Conservation (phyloP, 129 eudicot genomes). For the Artemisia annua region DNA sequence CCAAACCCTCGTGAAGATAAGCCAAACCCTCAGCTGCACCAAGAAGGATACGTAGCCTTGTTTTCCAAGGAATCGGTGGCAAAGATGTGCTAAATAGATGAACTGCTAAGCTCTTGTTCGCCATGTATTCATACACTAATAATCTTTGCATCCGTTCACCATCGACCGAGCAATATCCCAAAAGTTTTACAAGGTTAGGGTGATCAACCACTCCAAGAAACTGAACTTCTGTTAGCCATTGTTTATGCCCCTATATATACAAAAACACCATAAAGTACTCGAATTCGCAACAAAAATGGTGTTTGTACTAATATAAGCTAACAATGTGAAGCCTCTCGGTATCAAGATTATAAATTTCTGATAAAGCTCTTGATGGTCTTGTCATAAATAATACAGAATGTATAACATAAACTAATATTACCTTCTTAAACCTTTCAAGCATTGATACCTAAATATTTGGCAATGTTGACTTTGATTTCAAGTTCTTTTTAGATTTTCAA, state of each 20-base stretch:
- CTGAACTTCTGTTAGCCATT: slow-evolving; percentile 88
- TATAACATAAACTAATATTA: not conserved
- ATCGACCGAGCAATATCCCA: slow-evolving; percentile 79
- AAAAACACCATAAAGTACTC: slow-evolving; percentile 8
- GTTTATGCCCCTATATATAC: slow-evolving; percentile 79
- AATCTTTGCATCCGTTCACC: slow-evolving; percentile 83
- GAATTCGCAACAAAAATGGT: not conserved
- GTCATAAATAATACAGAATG: not conserved
- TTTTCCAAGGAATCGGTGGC: slow-evolving; percentile 63
- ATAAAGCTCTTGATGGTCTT: not conserved
- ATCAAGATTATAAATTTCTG: slow-evolving; percentile 13
- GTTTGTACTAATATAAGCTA: too few species aligned
- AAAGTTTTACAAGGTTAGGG: slow-evolving; percentile 79
- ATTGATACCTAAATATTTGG: not conserved
- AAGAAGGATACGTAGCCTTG: slow-evolving; percentile 61
- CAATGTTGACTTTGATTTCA: not conserved
- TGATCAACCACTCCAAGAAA: slow-evolving; percentile 77
- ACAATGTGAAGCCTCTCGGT: too few species aligned
- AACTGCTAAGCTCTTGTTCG: slow-evolving; percentile 68
- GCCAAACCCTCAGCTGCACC: slow-evolving; percentile 85
- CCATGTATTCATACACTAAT: slow-evolving; percentile 78
- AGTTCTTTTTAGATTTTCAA: not conserved
- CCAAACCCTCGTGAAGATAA: slow-evolving; percentile 67
- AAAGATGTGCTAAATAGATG: slow-evolving; percentile 58
- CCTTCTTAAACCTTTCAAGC: not conserved